Conservation (phyloP, 306 rosid genomes). For the Cicer bijugum region DNA sequence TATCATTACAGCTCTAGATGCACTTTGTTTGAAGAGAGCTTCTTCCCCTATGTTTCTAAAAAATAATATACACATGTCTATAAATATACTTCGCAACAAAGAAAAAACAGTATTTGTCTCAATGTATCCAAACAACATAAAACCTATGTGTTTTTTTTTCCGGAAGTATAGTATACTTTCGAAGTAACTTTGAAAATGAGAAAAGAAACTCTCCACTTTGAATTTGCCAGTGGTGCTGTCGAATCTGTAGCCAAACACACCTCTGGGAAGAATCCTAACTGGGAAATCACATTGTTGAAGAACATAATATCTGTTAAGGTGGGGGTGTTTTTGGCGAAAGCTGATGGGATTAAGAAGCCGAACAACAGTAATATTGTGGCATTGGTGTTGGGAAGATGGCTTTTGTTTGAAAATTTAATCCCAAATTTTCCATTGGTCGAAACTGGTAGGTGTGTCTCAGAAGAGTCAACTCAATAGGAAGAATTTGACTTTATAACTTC, state of each 20-base stretch:
- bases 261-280: conserved; percentile 63
- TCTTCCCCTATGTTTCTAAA: no score
- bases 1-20: neutral
- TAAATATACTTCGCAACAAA: no score
- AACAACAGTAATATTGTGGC: conserved; percentile 31
- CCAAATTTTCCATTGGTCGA: conserved; percentile 14
- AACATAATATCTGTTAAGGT: conserved; percentile 47
- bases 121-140: no score
- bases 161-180: no score
- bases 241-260: conserved; percentile 51
- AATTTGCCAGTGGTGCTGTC: conserved; percentile 57
- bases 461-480: no score
- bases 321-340: conserved; percentile 4
- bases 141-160: no score
- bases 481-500: no score
- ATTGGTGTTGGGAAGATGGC: conserved; percentile 34
- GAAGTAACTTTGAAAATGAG: no score
- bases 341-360: conserved; percentile 37
- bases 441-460: neutral
- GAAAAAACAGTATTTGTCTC: no score
- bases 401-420: conserved; percentile 21
- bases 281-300: conserved; percentile 57
- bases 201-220: conserved; percentile 37
- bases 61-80: no score
- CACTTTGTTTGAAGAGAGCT: no score